Base-by-base conservation (phyloP, 139 green algal genomes). In the Chlorella sorokiniana region DNA sequence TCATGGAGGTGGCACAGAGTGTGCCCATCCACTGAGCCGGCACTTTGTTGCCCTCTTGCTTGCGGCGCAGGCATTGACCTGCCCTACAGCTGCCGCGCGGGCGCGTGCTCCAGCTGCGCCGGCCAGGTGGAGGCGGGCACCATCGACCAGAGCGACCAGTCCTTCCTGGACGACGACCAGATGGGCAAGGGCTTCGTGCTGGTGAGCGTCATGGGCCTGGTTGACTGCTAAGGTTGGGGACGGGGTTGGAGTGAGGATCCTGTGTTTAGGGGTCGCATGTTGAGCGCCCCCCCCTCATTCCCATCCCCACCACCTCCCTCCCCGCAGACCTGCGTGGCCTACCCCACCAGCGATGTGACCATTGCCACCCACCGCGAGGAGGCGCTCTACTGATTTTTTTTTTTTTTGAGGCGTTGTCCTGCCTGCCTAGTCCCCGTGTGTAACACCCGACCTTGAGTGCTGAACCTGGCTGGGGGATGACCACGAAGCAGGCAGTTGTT, bases 91-190 rank as follows among this genome's bases (percentile, higher is more conserved):
- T 97, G 94, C 93, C 91, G 94, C 64, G 91, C 94, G 41, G 94
- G 94, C 51, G 88, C 94, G 20, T 97, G 94, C 91, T 97, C 93
- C 37, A 92, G 88, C 37, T 97, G 93, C 89, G 93, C 93, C 71
- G 93, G 89, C 85, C 94, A 94, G 88, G 78, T 96, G 31, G 76
- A 90, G 56, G 51, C 84, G 16, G 93, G 93, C 74, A 65, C 48
- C 27, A 83, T 97, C 56, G 93, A 97, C 91, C 93, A 97, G 91
- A 92, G 85, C 71, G 93, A 95, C 91, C 93, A 97, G 87, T 93
- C 87, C 75, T 97, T 96, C 90, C 83, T 97, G 52, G 93, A 97
- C 84, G 93, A 97, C 81, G 88, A 91, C 85, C 93, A 97, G 92
- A 92, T 94, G 69, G 85, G 76, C 76, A 91, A 92, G 62, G 93